Evolutionary conservation across 2,329 filamentous ascomycete species (phyloP).

Genomic region (Fonsecaea nubica): DNA sequence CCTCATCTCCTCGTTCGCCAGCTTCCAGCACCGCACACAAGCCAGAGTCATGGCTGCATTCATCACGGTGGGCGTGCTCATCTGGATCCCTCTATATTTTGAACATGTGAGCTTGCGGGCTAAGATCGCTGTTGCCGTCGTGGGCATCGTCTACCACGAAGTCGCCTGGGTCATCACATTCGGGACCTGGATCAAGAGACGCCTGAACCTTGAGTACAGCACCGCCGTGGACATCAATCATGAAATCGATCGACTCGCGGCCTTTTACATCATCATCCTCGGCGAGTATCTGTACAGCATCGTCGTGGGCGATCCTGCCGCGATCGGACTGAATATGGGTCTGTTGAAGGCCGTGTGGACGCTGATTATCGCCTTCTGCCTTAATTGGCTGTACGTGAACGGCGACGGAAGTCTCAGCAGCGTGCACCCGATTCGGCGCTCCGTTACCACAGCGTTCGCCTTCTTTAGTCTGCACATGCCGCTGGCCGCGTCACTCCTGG

Average conservation of each 20-base stretch:
- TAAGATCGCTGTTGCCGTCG: slow-evolving; percentile 54
- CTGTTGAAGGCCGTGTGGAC: slow-evolving; percentile 58
- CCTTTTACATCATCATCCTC: slow-evolving; percentile 61
- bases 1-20: slow-evolving; percentile 54
- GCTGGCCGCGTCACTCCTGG: slow-evolving; percentile 55
- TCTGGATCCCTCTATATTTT: slow-evolving; percentile 52
- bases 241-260: slow-evolving; percentile 58
- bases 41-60: slow-evolving; percentile 54
- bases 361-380: slow-evolving; percentile 57
- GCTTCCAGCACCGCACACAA: slow-evolving; percentile 57
- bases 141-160: slow-evolving; percentile 55
- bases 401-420: slow-evolving; percentile 56
- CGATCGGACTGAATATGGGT: slow-evolving; percentile 53
- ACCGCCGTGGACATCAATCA: slow-evolving; percentile 48
- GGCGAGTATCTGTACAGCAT: slow-evolving; percentile 59
- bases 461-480: slow-evolving; percentile 54
- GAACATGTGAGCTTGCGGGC: slow-evolving; percentile 49
- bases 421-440: slow-evolving; percentile 55
- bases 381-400: slow-evolving; percentile 60
- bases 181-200: slow-evolving; percentile 53
- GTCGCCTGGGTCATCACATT: slow-evolving; percentile 54
- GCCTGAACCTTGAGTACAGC: slow-evolving; percentile 51
- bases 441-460: slow-evolving; percentile 56
- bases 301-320: slow-evolving; percentile 56
- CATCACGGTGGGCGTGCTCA: slow-evolving; percentile 51